Conservation (phyloP, 2,329 filamentous ascomycete species). For the Aspergillus aculeatus region DNA sequence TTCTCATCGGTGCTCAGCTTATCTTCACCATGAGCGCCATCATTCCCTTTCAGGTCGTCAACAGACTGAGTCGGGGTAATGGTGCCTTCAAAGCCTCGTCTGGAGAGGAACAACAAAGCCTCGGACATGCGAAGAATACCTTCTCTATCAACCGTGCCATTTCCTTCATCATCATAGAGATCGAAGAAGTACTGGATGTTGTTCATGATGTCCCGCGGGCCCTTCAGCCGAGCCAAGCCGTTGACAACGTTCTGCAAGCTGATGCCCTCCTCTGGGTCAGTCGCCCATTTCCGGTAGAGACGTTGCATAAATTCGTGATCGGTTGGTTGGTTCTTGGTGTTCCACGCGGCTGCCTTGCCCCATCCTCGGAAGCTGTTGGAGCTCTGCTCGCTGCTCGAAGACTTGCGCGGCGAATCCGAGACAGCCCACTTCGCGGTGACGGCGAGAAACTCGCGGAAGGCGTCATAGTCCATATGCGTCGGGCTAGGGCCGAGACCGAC, state of each 20-base stretch:
- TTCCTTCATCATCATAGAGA: slow-evolving; percentile 87
- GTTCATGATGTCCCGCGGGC: slow-evolving; percentile 93
- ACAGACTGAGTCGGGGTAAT: slow-evolving; percentile 65
- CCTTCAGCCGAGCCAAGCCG: slow-evolving; percentile 87
- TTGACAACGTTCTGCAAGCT: slow-evolving; percentile 90
- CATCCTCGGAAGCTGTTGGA: slow-evolving; percentile 57
- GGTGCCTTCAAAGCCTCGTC: slow-evolving; percentile 77
- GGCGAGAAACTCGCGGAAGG: slow-evolving; percentile 90
- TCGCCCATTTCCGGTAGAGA: slow-evolving; percentile 85
- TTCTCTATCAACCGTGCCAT: slow-evolving; percentile 90
- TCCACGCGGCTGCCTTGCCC: slow-evolving; percentile 54
- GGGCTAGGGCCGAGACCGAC: slow-evolving; percentile 87
- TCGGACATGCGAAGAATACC: slow-evolving; percentile 94
- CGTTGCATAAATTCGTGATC: slow-evolving; percentile 93
- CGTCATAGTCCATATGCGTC: slow-evolving; percentile 95
- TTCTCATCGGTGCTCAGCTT: slow-evolving; percentile 71
- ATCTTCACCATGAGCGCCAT: slow-evolving; percentile 38
- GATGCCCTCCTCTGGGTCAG: slow-evolving; percentile 71
- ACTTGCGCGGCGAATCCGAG: slow-evolving; percentile 70
- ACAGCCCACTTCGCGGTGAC: slow-evolving; percentile 90
- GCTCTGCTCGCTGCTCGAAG: slow-evolving; percentile 50
- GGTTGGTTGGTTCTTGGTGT: slow-evolving; percentile 65
- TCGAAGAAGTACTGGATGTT: slow-evolving; percentile 98
- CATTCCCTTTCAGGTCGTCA: slow-evolving; percentile 50
- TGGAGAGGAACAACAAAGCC: slow-evolving; percentile 85